Evolutionary conservation across 192 early-diverging fungal genomes (phyloP).

Genomic region (Backusella luteola): DNA sequence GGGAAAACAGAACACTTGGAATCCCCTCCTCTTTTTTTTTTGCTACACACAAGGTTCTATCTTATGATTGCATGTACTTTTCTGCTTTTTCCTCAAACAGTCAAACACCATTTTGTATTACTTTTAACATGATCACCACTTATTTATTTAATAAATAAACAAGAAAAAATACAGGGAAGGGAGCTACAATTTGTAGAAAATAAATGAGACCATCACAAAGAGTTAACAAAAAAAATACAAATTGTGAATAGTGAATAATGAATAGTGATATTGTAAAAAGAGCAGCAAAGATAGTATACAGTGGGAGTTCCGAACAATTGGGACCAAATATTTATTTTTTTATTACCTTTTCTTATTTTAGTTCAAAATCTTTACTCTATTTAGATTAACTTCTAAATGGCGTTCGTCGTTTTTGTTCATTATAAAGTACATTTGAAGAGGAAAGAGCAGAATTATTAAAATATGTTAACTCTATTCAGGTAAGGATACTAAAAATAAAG

Average conservation of each 20-base stretch:
- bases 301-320: neutral
- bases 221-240: neutral
- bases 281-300: neutral
- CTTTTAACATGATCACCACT: neutral
- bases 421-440: neutral
- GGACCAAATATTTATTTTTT: neutral
- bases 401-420: neutral
- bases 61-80: neutral
- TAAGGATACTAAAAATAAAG: no score
- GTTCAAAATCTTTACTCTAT: neutral
- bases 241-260: neutral
- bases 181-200: neutral
- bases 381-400: neutral
- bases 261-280: neutral
- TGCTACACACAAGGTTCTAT: neutral
- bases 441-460: neutral
- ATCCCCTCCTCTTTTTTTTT: no score
- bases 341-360: neutral
- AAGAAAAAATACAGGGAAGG: neutral
- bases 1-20: no score
- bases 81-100: neutral
- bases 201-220: neutral
- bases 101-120: neutral
- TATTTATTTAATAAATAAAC: neutral
- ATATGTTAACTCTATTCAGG: no score